Conservation (phyloP, 2,329 filamentous ascomycete genomes). For the Exophiala viscosa region DNA sequence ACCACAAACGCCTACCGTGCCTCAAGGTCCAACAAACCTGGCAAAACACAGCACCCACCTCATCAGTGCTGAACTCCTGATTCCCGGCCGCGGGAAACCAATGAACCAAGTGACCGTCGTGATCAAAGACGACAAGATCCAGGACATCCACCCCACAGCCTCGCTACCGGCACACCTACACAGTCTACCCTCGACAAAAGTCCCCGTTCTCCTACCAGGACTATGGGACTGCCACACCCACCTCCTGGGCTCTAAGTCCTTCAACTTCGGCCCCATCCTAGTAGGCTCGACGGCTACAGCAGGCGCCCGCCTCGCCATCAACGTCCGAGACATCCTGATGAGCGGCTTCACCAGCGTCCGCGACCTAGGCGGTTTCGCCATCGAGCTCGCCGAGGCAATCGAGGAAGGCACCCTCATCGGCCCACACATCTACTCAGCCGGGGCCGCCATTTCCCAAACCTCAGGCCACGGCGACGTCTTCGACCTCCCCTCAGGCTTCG, state of each 20-base stretch:
- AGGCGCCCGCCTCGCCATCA: constrained; percentile 42
- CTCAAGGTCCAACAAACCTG: not conserved
- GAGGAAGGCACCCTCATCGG: constrained; percentile 45
- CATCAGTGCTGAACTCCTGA: constrained; percentile 39
- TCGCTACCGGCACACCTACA: constrained; percentile 9
- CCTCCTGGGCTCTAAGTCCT: constrained; percentile 38
- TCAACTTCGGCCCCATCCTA: constrained; percentile 18
- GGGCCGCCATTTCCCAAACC: constrained; percentile 45
- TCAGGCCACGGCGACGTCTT: constrained; percentile 50
- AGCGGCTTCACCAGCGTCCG: constrained; percentile 52
- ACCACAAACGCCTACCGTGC: not conserved
- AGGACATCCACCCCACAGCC: constrained; percentile 25
- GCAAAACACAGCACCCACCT: constrained; percentile 3
- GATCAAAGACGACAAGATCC: constrained; percentile 39
- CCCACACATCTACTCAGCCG: constrained; percentile 49
- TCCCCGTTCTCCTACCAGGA: constrained; percentile 49
- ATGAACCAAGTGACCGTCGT: constrained; percentile 40
- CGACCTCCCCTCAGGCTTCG: constrained; percentile 31
- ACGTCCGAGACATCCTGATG: constrained; percentile 43
- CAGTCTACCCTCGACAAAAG: constrained; percentile 28
- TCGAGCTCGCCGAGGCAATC: constrained; percentile 44
- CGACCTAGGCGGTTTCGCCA: constrained; percentile 48
- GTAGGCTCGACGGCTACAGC: constrained; percentile 30
- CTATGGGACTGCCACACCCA: constrained; percentile 55
- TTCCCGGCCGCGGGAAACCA: constrained; percentile 48